phyloP scores from a whole-genome alignment of 371 early-diverging fungal genomes.

The Batkoa obscura region DNA sequence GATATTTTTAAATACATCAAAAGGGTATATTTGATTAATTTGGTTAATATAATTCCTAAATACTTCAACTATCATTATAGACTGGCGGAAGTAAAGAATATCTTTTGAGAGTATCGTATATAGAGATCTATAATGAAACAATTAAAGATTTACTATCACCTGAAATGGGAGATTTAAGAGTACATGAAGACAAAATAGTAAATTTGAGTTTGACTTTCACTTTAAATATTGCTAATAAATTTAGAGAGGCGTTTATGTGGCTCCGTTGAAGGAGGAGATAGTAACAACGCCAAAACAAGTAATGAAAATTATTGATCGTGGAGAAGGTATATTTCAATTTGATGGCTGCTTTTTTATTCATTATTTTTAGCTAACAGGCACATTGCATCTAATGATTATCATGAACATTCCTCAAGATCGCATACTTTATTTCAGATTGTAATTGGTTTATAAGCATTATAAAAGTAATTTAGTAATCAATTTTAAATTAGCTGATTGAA shows the following conservation, averaged over 20 bases:
- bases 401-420: constrained; percentile 63
- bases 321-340: constrained; percentile 32
- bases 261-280: constrained; percentile 70
- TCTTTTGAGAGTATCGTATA: constrained; percentile 74
- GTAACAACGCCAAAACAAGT: constrained; percentile 70
- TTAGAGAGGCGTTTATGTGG: constrained; percentile 70
- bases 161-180: constrained; percentile 48
- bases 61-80: constrained; percentile 4
- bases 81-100: constrained; percentile 38
- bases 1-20: constrained; percentile 58
- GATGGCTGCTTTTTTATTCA: not conserved
- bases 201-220: too few relatives aligned
- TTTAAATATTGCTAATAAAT: not conserved
- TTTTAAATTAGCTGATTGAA: constrained; percentile 21
- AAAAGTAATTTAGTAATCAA: not conserved
- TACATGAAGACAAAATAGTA: constrained; percentile 55
- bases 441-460: not conserved
- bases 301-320: constrained; percentile 47
- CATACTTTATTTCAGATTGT: constrained; percentile 87
- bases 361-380: constrained; percentile 39
- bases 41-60: too few relatives aligned
- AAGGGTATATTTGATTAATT: constrained; percentile 13
- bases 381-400: constrained; percentile 65
- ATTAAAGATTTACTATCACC: constrained; percentile 65
- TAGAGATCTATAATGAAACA: constrained; percentile 93